A percentile compares a stretch with the other conserved stretches of the same genome.
Conservation (phyloP, 768 basidiomycete species). For the Grammothele lineata region DNA sequence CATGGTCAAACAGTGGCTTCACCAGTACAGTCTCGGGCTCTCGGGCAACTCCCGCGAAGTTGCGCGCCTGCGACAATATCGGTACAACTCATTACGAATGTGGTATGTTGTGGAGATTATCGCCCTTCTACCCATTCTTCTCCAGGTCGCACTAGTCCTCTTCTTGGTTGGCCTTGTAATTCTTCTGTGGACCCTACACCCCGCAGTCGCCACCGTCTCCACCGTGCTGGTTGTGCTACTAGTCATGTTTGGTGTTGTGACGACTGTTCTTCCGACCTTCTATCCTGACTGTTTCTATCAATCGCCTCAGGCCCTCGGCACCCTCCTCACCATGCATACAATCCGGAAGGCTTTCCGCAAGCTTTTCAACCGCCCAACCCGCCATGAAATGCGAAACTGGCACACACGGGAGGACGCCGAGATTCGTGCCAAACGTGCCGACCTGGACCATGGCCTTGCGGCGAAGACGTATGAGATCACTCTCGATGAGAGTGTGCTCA, state of each 20-base stretch:
- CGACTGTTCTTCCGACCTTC: constrained; percentile 5
- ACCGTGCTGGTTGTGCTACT: constrained; percentile 2
- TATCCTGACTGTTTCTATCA: constrained; percentile 12
- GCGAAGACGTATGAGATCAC: neutral
- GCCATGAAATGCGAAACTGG: neutral
- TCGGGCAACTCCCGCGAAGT: constrained; percentile 20
- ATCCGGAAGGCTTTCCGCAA: neutral
- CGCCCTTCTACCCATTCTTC: constrained; percentile 15
- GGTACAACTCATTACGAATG: constrained; percentile 16
- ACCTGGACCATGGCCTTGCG: neutral
- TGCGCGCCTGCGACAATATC: constrained; percentile 20
- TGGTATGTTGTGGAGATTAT: constrained; percentile 20
- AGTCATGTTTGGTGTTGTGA: constrained; percentile 3
- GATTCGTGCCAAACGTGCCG: neutral
- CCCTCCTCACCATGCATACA: neutral
- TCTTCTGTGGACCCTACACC: constrained; percentile 16
- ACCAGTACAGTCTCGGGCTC: constrained; percentile 14
- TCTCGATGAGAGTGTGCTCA: neutral
- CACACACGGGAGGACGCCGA: neutral
- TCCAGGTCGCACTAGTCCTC: constrained; percentile 17
- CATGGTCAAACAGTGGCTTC: constrained; percentile 26
- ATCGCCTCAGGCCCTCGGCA: constrained; percentile 12
- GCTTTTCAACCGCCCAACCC: neutral
- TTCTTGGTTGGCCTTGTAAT: constrained; percentile 22
- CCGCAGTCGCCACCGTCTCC: constrained; percentile 11